phyloP scores from a whole-genome alignment of 371 early-diverging fungal genomes.

The Phascolomyces articulosus region DNA sequence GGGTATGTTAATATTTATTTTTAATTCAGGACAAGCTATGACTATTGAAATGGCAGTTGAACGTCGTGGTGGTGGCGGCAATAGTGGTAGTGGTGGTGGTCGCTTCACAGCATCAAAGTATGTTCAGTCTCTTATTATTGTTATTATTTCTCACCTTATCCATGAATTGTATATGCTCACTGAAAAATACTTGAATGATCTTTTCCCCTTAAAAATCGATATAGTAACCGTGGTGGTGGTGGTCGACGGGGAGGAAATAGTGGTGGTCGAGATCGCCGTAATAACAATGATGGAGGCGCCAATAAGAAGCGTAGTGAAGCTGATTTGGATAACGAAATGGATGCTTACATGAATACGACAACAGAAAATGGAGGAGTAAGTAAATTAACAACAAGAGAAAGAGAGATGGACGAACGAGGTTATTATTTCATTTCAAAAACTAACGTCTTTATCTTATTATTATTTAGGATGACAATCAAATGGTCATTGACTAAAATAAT shows the following conservation, averaged over 20 bases:
- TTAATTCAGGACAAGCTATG: slow-evolving; percentile 39
- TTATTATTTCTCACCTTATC: too few relatives aligned
- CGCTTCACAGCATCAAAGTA: slow-evolving; percentile 3
- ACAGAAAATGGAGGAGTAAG: neutral
- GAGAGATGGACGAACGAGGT: too few relatives aligned
- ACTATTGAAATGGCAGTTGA: slow-evolving; percentile 21
- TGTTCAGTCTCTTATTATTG: slow-evolving; percentile 7
- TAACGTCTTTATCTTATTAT: neutral
- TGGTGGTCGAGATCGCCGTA: slow-evolving; percentile 6
- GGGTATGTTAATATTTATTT: neutral
- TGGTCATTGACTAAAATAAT: slow-evolving; percentile 2
- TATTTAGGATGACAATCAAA: slow-evolving; percentile 8
- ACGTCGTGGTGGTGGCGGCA: slow-evolving; percentile 5
- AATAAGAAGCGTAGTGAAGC: slow-evolving; percentile 25
- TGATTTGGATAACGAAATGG: slow-evolving; percentile 48
- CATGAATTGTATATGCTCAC: too few relatives aligned
- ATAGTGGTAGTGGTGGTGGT: neutral
- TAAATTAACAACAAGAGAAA: too few relatives aligned
- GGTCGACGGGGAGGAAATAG: slow-evolving; percentile 16
- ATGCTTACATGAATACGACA: slow-evolving; percentile 39
- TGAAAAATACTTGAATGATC: too few relatives aligned
- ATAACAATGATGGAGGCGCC: slow-evolving; percentile 4
- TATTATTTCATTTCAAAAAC: too few relatives aligned
- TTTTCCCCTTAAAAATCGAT: neutral
- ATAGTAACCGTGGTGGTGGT: neutral